Evolutionary conservation across 495 filamentous ascomycete species (phyloP), one percentile per base, ranked within the genome.

Genomic region (Astrothelium macrocarpum): DNA sequence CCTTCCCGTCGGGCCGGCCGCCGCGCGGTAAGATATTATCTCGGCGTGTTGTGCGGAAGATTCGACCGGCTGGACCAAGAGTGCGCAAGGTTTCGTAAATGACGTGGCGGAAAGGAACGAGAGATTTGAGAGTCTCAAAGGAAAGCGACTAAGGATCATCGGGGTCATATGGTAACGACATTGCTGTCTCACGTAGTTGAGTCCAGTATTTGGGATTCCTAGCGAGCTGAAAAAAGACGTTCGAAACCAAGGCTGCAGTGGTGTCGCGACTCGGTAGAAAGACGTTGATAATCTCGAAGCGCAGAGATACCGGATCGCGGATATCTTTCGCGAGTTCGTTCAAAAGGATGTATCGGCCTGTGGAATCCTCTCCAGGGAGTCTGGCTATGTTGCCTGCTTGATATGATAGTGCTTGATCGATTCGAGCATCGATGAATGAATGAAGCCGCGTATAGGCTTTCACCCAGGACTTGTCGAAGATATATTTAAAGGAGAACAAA

Each of bases 111-210:
- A 49, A 49, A 20, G 45, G 45, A 20, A 49, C 14, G 10, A 49
- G 45, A 2, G 45, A 49, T 49, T 49, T 49, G 0, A 49, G 45
- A 20, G 45, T 49, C 45, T 12, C 10, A 84, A 78, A 1, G 90
- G 90, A 71, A 91, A 87, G 14, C 95, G 79, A n/a, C 91, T 86
- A 62, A 95, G 82, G 0, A 84, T 96, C 91, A 73, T 88, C 88
- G 70, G 95, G 80, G 46, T 89, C 81, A 68, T 88, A 81, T 70
- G 84, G 72, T 16, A 77, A 69, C 90, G 1, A 95, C 78, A 0
- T 73, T 80, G 1, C 78, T 69, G 12, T 85, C 69, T 49, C 45
- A 49, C 45, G 45, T 20, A 49, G n/a, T 49, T 49, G 1, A 16
- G 45, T 49, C 45, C 45, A 49, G 1, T 49, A 59, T n/a, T 64